Evolutionary conservation across 2,329 filamentous ascomycete genomes (phyloP).

Genomic region (Myriosclerotinia duriaeana): DNA sequence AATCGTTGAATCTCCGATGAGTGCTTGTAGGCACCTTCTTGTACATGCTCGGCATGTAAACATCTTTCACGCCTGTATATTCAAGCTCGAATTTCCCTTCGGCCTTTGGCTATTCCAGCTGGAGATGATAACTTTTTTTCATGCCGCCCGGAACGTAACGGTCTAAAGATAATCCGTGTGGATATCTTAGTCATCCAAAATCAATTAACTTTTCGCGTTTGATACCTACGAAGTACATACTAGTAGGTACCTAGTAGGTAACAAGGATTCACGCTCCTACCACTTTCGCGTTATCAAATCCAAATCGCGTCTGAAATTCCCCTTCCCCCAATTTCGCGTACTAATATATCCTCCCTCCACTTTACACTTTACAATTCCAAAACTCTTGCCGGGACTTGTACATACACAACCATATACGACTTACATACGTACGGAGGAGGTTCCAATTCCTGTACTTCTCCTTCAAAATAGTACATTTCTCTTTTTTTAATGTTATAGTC

Average conservation of each 20-base stretch:
- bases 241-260: too few relatives aligned
- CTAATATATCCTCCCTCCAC: background rate
- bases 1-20: constrained; percentile 33
- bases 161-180: constrained; percentile 3
- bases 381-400: background rate
- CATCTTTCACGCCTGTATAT: constrained; percentile 29
- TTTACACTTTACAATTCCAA: constrained; percentile 2
- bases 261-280: too few relatives aligned
- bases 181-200: background rate
- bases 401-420: background rate
- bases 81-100: background rate
- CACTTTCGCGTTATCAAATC: constrained; percentile 7
- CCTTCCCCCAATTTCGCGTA: constrained; percentile 17
- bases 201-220: background rate
- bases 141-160: background rate
- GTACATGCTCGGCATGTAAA: constrained; percentile 38
- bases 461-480: background rate
- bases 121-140: constrained; percentile 15
- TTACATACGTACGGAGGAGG: background rate
- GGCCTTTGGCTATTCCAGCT: too few relatives aligned
- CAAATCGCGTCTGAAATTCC: constrained; percentile 16
- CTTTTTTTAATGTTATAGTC: constrained; percentile 3
- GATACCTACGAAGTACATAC: too few relatives aligned
- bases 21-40: constrained; percentile 34
- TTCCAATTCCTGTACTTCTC: background rate